These are phyloP conservation scores for Diatrype stigma DNA, from an alignment of 2,329 filamentous ascomycete genomes.

Conservation along the genomic window DNA sequence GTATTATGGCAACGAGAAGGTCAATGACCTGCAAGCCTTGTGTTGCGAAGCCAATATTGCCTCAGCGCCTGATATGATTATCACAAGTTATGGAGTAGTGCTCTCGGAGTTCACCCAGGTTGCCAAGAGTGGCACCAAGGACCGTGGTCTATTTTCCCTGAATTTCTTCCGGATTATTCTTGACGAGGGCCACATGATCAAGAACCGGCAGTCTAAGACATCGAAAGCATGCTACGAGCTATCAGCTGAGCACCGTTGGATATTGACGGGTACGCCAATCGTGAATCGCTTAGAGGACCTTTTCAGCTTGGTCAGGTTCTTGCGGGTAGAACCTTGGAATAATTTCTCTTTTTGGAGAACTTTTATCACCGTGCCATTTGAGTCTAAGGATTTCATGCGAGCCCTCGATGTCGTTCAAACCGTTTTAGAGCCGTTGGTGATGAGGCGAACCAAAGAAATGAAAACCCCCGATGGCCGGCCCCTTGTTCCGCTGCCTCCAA, in stretches of 20 bases:
- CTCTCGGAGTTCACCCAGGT: slow-evolving; percentile 85
- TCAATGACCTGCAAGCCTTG: slow-evolving; percentile 69
- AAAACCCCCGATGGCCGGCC: slow-evolving; percentile 76
- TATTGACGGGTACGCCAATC: slow-evolving; percentile 90
- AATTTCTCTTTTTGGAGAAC: slow-evolving; percentile 99
- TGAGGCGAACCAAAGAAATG: slow-evolving; percentile 96
- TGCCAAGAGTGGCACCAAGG: slow-evolving; percentile 60
- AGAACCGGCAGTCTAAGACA: slow-evolving; percentile 85
- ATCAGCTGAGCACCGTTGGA: slow-evolving; percentile 82
- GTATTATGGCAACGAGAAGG: slow-evolving; percentile 89
- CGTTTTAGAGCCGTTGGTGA: slow-evolving; percentile 89
- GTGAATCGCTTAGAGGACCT: slow-evolving; percentile 94
- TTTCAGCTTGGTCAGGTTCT: slow-evolving; percentile 86
- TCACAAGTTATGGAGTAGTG: slow-evolving; percentile 91
- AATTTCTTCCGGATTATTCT: slow-evolving; percentile 94
- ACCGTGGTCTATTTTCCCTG: slow-evolving; percentile 78
- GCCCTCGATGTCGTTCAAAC: slow-evolving; percentile 96
- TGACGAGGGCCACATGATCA: slow-evolving; percentile 93
- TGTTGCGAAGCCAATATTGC: slow-evolving; percentile 71
- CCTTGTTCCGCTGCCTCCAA: slow-evolving; percentile 77
- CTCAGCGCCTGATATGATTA: slow-evolving; percentile 81
- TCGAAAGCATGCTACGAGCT: slow-evolving; percentile 93
- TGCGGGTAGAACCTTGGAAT: slow-evolving; percentile 94
- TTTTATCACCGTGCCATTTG: slow-evolving; percentile 96
- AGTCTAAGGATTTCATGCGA: slow-evolving; percentile 89